Base-by-base conservation (phyloP, 2,329 filamentous ascomycete species). In the Arachnomyces sp. region DNA sequence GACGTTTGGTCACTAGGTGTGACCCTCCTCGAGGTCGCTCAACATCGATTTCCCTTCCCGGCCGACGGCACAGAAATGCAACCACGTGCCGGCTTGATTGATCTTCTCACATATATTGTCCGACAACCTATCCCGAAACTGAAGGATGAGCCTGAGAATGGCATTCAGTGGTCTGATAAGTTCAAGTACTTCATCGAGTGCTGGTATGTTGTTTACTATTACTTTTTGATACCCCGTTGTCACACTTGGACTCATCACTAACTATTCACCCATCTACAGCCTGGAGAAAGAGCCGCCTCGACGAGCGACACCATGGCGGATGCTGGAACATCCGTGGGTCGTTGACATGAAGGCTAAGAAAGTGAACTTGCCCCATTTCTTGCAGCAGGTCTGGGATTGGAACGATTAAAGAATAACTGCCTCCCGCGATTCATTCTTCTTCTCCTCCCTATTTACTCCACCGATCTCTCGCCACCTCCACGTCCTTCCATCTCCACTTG, bases 121-220 rank as follows among this genome's bases (percentile, higher is more conserved):
- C 81, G 87, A 50, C 92, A 98, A 61, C 82, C 86, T 3, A 94
- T 96, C 44, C 92, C 92, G 2, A 93, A 88, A 61, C 71, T 98
- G 48, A 96, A 95, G 65, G 92, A 98, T 52, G 92, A 98, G 64
- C 85, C 86, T 0, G 80, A 87, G 25, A 85, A 84, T 51, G 81
- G 82, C 43, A 93, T 98, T 51, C 82, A 82, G 58, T 98, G 92
- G 92, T 94, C 85, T 52, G 85, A 93, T 53, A 94, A 85, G 58
- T 96, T 98, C 67, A 98, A 98, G 64, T 95, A 95, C 62, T 98
- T 98, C 55, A 95, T 98, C 54, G 89, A 95, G 67, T 95, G 89
- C 77, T 96, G 92, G 90, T 96, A 77, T 60, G 86, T 81, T 40
- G 13, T 20, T 34, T 28, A 25, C 37, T 48, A 36, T 52, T 40